Evolutionary conservation across 192 early-diverging fungal genomes (phyloP).

Genomic region (Radiomyces spectabilis): DNA sequence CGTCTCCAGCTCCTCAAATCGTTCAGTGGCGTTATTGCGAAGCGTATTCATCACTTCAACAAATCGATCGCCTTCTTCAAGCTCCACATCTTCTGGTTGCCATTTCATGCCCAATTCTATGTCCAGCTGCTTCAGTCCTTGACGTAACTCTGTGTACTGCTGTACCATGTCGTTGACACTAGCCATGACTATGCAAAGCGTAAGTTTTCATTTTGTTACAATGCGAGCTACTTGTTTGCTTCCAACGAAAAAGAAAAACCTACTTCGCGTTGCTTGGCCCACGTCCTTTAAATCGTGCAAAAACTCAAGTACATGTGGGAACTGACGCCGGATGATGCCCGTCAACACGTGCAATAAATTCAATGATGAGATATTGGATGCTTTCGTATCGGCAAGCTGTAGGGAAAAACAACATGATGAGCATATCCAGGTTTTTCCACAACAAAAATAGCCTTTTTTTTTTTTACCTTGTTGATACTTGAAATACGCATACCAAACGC

Average conservation of each 20-base stretch:
- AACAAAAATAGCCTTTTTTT: too few relatives aligned
- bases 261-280: constrained; percentile 59
- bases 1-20: constrained; percentile 47
- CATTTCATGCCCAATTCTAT: constrained; percentile 34
- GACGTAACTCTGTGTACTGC: constrained; percentile 24
- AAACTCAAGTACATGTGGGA: constrained; percentile 53
- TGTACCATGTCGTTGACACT: constrained; percentile 22
- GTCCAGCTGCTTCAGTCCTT: constrained; percentile 36
- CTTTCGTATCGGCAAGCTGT: constrained; percentile 71
- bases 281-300: constrained; percentile 56
- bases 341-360: constrained; percentile 71
- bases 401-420: neutral
- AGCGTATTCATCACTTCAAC: constrained; percentile 56
- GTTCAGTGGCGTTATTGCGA: constrained; percentile 44
- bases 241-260: neutral
- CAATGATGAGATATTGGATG: constrained; percentile 52
- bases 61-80: constrained; percentile 57
- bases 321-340: constrained; percentile 49
- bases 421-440: too few relatives aligned
- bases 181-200: constrained; percentile 8
- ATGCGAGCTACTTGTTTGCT: neutral
- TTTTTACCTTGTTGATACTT: constrained; percentile 63
- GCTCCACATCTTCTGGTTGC: constrained; percentile 19
- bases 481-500: constrained; percentile 77
- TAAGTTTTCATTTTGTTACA: neutral